Conservation (phyloP, 352 stramenopile species). For the Aphanomyces cochlioides region DNA sequence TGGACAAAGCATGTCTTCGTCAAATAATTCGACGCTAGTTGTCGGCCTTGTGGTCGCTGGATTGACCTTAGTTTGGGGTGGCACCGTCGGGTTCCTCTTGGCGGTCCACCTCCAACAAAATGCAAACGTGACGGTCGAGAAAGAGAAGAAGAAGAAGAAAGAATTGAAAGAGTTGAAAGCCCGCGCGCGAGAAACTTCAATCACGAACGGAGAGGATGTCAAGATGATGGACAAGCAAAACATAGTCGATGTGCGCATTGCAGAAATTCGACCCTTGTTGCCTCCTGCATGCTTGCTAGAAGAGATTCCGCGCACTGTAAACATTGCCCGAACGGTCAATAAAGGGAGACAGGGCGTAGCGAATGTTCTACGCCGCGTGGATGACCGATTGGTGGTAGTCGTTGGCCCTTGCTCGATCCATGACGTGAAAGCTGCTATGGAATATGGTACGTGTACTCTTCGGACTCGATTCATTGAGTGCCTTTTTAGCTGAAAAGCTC, state of each 20-base stretch:
- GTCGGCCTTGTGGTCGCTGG: slow-evolving; percentile 19
- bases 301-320: slow-evolving; percentile 73
- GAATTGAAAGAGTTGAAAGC: neutral
- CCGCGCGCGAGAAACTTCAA: slow-evolving; percentile 25
- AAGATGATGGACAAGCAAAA: slow-evolving; percentile 82
- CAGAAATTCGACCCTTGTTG: slow-evolving; percentile 78
- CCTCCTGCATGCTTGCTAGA: slow-evolving; percentile 80
- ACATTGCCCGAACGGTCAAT: slow-evolving; percentile 79
- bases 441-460: slow-evolving; percentile 53
- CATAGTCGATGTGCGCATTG: slow-evolving; percentile 85
- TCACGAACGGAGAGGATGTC: slow-evolving; percentile 53
- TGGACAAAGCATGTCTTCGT: neutral
- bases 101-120: slow-evolving; percentile 21
- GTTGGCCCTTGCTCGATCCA: slow-evolving; percentile 89
- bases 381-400: slow-evolving; percentile 79
- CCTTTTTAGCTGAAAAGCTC: slow-evolving; percentile 42
- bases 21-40: slow-evolving; percentile 17
- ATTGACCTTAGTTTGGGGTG: slow-evolving; percentile 19
- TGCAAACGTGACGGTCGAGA: neutral
- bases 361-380: slow-evolving; percentile 73
- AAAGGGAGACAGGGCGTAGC: slow-evolving; percentile 61
- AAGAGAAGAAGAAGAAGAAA: neutral
- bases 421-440: slow-evolving; percentile 78
- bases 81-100: slow-evolving; percentile 19
- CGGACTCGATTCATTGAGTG: neutral